A percentile compares a stretch with the other conserved stretches of the same genome.
phyloP scores from a whole-genome alignment of 129 eudicot genomes.

The Flaveria ramosissima region DNA sequence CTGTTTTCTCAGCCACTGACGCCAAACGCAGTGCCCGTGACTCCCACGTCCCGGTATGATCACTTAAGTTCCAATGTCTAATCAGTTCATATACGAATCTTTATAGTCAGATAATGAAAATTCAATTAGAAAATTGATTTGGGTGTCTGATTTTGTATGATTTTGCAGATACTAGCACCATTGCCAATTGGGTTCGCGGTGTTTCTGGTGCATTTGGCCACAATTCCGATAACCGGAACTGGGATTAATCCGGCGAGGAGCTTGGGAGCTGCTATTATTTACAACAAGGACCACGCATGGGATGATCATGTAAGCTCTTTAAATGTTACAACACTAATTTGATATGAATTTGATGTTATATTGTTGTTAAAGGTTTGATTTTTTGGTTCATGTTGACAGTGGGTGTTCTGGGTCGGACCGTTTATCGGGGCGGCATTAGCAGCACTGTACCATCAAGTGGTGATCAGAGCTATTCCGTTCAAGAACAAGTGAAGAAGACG shows the following conservation, averaged over 20 bases:
- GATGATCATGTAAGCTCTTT: conserved; percentile 63
- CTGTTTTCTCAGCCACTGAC: conserved; percentile 51
- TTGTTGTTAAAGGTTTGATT: background rate
- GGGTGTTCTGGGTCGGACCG: conserved; percentile 94
- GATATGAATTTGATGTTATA: background rate
- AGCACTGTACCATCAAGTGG: conserved; percentile 69
- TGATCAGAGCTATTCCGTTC: conserved; percentile 84
- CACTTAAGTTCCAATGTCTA: background rate
- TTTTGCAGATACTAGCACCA: conserved; percentile 68
- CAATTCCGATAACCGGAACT: conserved; percentile 78
- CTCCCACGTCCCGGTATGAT: conserved; percentile 41
- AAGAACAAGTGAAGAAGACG: conserved; percentile 40
- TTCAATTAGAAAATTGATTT: background rate
- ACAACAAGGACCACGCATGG: conserved; percentile 76
- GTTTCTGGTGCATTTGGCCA: conserved; percentile 80
- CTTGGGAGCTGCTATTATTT: conserved; percentile 85
- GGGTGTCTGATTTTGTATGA: background rate
- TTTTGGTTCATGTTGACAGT: conserved; percentile 39
- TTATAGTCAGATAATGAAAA: background rate
- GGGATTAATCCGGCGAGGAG: conserved; percentile 89
- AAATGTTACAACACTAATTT: background rate
- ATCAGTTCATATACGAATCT: background rate
- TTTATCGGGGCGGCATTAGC: conserved; percentile 81
- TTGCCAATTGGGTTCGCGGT: conserved; percentile 86
- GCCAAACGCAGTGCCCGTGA: conserved; percentile 46